A percentile compares a stretch with the other conserved stretches of the same genome.
phyloP scores from a whole-genome alignment of 2,329 filamentous ascomycete genomes.

The Bisporella sp. region DNA sequence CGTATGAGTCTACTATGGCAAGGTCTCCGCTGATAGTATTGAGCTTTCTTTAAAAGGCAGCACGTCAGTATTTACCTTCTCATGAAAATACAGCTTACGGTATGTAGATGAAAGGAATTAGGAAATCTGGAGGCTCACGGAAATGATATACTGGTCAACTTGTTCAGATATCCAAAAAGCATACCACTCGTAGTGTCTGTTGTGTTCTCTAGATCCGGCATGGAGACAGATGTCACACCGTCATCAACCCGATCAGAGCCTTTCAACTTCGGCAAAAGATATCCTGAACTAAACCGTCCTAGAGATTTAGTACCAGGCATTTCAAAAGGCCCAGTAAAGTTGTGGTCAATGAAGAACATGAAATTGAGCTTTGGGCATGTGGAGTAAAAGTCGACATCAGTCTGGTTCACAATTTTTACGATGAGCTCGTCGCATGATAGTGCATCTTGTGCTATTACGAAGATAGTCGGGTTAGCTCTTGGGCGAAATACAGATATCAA shows the following conservation, averaged over 20 bases:
- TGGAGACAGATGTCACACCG: constrained; percentile 3
- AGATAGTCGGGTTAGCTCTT: not conserved
- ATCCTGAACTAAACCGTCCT: constrained; percentile 1
- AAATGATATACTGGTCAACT: constrained; percentile 5
- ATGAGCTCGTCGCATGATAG: not conserved
- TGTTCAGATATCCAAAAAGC: constrained; percentile 4
- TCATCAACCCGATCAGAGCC: constrained; percentile 1
- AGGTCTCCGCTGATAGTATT: not conserved
- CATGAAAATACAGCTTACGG: not conserved
- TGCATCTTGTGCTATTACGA: not conserved
- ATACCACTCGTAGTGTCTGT: not conserved
- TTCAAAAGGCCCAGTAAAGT: constrained; percentile 4
- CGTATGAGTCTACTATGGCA: not conserved
- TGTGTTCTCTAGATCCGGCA: constrained; percentile 7
- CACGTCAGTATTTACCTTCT: not conserved
- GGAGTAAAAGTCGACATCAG: constrained; percentile 5
- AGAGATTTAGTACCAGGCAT: constrained; percentile 2
- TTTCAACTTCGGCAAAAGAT: not conserved
- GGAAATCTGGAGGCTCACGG: constrained; percentile 3
- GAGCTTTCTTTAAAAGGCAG: not conserved
- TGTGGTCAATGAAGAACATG: constrained; percentile 3
- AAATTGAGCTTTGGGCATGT: not conserved
- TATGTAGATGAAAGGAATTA: not conserved
- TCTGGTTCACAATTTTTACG: constrained; percentile 1
- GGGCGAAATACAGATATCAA: not conserved